Base-by-base conservation (phyloP, 352 stramenopile species). In the Phytopythium montanum region DNA sequence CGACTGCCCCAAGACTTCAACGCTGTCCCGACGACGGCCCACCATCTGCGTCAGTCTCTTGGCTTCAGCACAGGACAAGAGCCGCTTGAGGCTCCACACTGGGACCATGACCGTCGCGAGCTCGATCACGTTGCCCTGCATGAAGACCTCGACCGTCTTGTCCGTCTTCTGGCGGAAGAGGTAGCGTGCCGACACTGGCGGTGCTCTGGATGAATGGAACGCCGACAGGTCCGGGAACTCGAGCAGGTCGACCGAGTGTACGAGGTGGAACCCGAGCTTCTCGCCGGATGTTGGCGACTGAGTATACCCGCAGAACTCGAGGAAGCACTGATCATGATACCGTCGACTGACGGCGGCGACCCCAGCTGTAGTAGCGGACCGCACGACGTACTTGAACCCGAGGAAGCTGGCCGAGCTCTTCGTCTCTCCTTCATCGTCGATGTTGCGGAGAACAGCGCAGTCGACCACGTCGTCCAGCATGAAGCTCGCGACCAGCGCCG, bases 331-430 rank as follows among this genome's bases (percentile, higher is more conserved):
- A 57, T 82, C 70, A 16, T 72, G 60, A 31, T 72, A 70, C 36
- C n/a, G 49, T 10, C 51, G 61, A 33, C 66, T 23, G 19, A 62
- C 61, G 0, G 50, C 33, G 36, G 54, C 60, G 0, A 59, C 60
- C 1, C 59, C 54, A 7, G 48, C 50, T 14, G 60, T 69, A 25
- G 48, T 38, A n/a, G 50, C 36, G 5, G 50, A 56, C 28, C 69
- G 72, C 50, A 79, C 69, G 56, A 85, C 60, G 66, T 69, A 79
- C 60, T 81, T 81, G 70, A 76, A 81, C 25, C 75, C 75, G 9
- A 85, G 55, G 54, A 71, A 81, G 5, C 64, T 59, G 56, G 63
- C 73, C n/a, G 66, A 62, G 18, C 62, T 58, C 18, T 21, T 25
- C n/a, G n/a, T n/a, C 5, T 21, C 16, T 12, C 29, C 19, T 3